A percentile compares a stretch with the other conserved stretches of the same genome.
These are phyloP conservation scores for Vanrija humicola DNA, from an alignment of 1,284 basidiomycete species.

Conservation along the genomic window DNA sequence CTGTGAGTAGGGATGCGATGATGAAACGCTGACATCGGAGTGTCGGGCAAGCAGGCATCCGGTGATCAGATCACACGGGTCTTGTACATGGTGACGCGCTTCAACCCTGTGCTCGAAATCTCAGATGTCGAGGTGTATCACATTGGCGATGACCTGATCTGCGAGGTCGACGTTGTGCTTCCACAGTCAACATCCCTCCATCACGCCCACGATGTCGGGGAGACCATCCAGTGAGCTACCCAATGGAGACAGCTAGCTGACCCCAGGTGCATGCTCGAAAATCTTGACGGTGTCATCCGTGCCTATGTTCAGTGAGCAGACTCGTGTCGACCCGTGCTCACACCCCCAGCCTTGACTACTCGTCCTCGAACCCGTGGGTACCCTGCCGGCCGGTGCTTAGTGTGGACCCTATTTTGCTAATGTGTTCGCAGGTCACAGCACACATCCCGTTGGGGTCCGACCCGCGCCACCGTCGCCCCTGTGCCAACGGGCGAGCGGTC, in stretches of 20 bases:
- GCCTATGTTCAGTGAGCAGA: constrained; percentile 49
- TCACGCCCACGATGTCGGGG: constrained; percentile 51
- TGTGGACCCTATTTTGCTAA: too few species aligned
- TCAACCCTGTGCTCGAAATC: constrained; percentile 47
- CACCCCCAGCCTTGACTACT: constrained; percentile 29
- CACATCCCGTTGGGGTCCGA: constrained; percentile 1
- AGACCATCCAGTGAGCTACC: constrained; percentile 45
- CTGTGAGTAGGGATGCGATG: constrained; percentile 21
- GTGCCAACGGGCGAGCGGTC: constrained; percentile 3
- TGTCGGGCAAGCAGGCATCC: constrained; percentile 39
- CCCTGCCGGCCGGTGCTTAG: too few species aligned
- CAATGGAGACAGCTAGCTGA: neutral
- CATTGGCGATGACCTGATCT: constrained; percentile 50
- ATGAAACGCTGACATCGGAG: constrained; percentile 12
- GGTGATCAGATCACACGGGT: constrained; percentile 44
- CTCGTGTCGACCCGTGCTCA: neutral
- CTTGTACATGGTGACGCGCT: constrained; percentile 52
- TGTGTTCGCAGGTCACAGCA: neutral
- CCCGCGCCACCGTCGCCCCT: neutral
- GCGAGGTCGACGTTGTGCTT: constrained; percentile 52
- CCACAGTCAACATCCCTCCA: constrained; percentile 48
- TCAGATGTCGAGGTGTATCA: constrained; percentile 49
- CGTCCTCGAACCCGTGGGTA: constrained; percentile 39
- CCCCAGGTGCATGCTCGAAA: constrained; percentile 37
- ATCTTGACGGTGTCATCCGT: constrained; percentile 48